Evolutionary conservation across 768 basidiomycete genomes (phyloP).

Genomic region (Phlebiopsis gigantea): DNA sequence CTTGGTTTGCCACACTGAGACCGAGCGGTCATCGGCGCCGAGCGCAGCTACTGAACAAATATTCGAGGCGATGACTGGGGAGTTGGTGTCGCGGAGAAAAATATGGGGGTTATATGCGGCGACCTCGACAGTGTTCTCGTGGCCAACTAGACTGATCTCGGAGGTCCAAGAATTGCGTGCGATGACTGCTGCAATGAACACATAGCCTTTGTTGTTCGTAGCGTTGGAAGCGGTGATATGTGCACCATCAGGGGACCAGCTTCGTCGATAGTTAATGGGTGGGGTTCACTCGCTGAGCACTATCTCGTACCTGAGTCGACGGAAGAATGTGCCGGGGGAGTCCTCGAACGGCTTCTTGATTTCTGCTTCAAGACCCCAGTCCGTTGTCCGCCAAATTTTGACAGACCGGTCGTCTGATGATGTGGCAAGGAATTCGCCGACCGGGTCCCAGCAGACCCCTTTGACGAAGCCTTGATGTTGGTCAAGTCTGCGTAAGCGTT

Average conservation of each 20-base stretch:
- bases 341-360: constrained; percentile 89
- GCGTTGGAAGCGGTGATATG: constrained; percentile 97
- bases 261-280: constrained; percentile 24
- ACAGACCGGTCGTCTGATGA: constrained; percentile 95
- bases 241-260: constrained; percentile 99
- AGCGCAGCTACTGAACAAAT: constrained; percentile 91
- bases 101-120: constrained; percentile 96
- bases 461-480: constrained; percentile 96
- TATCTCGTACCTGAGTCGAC: constrained; percentile 66
- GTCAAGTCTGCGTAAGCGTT: constrained; percentile 77
- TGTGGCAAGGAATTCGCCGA: constrained; percentile 96
- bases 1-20: constrained; percentile 97
- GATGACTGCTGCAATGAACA: constrained; percentile 96
- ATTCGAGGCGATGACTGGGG: constrained; percentile 70
- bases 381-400: constrained; percentile 93
- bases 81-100: constrained; percentile 71
- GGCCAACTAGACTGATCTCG: constrained; percentile 92
- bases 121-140: constrained; percentile 95
- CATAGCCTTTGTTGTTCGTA: constrained; percentile 92
- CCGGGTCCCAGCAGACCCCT: constrained; percentile 98
- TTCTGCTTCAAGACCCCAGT: constrained; percentile 84
- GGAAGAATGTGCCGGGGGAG: constrained; percentile 93
- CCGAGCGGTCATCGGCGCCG: constrained; percentile 88
- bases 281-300: not conserved
- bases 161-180: constrained; percentile 85